Conservation (phyloP, 2,329 filamentous ascomycete species). For the Alternaria sp. region DNA sequence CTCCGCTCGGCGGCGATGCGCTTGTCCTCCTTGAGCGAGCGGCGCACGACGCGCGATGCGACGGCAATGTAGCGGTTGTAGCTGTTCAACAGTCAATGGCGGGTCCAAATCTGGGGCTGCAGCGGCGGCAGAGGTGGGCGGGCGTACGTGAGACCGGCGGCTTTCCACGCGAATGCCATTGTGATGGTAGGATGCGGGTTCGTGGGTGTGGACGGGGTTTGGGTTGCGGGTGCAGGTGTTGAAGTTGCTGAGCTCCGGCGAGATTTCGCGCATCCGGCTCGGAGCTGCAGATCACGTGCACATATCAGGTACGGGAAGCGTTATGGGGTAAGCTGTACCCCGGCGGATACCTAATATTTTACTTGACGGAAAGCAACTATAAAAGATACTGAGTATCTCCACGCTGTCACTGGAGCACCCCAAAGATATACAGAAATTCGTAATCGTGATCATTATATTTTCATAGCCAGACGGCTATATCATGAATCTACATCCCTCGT, state of each 20-base stretch:
- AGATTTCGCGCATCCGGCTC: slow-evolving; percentile 38
- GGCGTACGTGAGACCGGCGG: slow-evolving; percentile 91
- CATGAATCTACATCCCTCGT: slow-evolving; percentile 9
- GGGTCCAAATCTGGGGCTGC: slow-evolving; percentile 8
- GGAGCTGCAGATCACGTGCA: slow-evolving; percentile 36
- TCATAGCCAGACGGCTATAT: slow-evolving; percentile 21
- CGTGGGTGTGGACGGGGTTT: slow-evolving; percentile 29
- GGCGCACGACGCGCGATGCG: slow-evolving; percentile 91
- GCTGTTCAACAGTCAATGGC: slow-evolving; percentile 60
- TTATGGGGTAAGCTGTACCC: not conserved
- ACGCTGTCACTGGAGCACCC: not conserved
- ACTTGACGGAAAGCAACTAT: not conserved
- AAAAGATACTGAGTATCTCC: not conserved
- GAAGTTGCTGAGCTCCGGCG: slow-evolving; percentile 34
- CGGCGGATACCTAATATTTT: not conserved
- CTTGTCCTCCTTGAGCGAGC: slow-evolving; percentile 95
- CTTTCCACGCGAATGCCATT: slow-evolving; percentile 99
- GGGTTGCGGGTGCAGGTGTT: slow-evolving; percentile 30
- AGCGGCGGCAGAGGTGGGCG: not conserved
- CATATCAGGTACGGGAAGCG: not conserved
- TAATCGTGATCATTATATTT: slow-evolving; percentile 30
- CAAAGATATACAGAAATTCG: not conserved
- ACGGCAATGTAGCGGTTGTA: slow-evolving; percentile 99
- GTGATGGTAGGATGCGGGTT: slow-evolving; percentile 56
- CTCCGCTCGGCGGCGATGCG: slow-evolving; percentile 86